These are phyloP conservation scores for Clarireedia sp. DNA, from an alignment of 2,329 filamentous ascomycete species.

Conservation along the genomic window DNA sequence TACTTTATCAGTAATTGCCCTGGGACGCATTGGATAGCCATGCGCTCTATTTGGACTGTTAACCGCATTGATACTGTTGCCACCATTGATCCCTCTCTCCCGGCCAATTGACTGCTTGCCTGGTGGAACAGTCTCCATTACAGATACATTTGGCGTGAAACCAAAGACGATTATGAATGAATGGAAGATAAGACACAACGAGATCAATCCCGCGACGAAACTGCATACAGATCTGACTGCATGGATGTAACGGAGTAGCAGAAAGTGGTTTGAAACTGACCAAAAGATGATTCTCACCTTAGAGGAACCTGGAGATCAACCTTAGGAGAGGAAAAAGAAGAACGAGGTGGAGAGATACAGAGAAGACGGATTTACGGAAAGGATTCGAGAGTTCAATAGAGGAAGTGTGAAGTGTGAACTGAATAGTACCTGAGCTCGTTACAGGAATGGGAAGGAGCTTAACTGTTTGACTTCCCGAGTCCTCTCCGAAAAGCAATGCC, in stretches of 20 bases:
- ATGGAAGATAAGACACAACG: slow-evolving; percentile 3
- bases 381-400: background rate
- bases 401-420: background rate
- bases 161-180: slow-evolving; percentile 2
- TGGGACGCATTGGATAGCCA: slow-evolving; percentile 14
- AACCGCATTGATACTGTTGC: background rate
- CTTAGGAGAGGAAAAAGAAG: background rate
- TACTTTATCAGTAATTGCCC: slow-evolving; percentile 13
- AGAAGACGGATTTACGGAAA: background rate
- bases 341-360: background rate
- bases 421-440: background rate
- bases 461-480: background rate
- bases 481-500: background rate
- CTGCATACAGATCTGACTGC: background rate
- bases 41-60: background rate
- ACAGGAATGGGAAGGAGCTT: background rate
- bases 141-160: slow-evolving; percentile 11
- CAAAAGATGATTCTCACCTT: slow-evolving; percentile 9
- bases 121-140: slow-evolving; percentile 20
- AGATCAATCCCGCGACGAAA: background rate
- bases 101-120: slow-evolving; percentile 7
- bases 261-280: slow-evolving; percentile 6
- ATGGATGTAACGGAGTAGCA: slow-evolving; percentile 3
- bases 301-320: slow-evolving; percentile 4
- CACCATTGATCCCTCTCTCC: background rate